phyloP scores from a whole-genome alignment of 768 basidiomycete species.

The Leccinum longicurvipes region DNA sequence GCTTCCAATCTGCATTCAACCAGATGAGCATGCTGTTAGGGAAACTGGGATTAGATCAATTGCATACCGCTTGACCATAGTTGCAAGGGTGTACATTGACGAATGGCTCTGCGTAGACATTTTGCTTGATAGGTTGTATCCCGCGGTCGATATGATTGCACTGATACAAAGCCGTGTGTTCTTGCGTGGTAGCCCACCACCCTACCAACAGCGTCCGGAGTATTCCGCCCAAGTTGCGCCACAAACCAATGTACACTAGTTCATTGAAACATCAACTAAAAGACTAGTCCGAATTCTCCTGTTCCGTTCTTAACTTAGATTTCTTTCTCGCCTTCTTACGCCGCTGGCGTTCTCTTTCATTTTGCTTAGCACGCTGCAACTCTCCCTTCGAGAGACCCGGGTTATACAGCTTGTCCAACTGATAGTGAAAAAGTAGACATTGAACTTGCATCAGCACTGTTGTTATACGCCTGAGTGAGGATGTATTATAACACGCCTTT shows the following conservation, averaged over 20 bases:
- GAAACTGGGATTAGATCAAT: constrained; percentile 7
- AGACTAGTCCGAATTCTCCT: constrained; percentile 18
- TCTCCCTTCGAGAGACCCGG: constrained; percentile 75
- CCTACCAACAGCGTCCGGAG: constrained; percentile 14
- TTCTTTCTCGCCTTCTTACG: constrained; percentile 80
- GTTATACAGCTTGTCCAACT: constrained; percentile 72
- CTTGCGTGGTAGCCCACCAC: background rate
- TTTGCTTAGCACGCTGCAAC: constrained; percentile 64
- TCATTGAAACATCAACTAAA: background rate
- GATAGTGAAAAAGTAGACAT: constrained; percentile 5
- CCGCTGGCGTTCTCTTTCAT: constrained; percentile 70
- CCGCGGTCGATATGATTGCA: background rate
- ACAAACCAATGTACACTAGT: background rate
- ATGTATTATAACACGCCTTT: constrained; percentile 55
- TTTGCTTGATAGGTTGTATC: background rate
- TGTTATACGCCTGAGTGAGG: constrained; percentile 5
- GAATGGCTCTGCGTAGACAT: constrained; percentile 36
- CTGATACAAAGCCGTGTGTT: background rate
- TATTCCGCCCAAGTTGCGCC: constrained; percentile 15
- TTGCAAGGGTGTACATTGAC: constrained; percentile 72
- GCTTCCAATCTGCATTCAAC: constrained; percentile 72
- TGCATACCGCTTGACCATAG: constrained; percentile 78
- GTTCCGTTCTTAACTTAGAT: constrained; percentile 31
- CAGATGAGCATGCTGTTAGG: constrained; percentile 1
- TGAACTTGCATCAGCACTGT: constrained; percentile 18